phyloP scores from a whole-genome alignment of 2,329 filamentous ascomycete genomes.

The Aspergillus tubingensis region DNA sequence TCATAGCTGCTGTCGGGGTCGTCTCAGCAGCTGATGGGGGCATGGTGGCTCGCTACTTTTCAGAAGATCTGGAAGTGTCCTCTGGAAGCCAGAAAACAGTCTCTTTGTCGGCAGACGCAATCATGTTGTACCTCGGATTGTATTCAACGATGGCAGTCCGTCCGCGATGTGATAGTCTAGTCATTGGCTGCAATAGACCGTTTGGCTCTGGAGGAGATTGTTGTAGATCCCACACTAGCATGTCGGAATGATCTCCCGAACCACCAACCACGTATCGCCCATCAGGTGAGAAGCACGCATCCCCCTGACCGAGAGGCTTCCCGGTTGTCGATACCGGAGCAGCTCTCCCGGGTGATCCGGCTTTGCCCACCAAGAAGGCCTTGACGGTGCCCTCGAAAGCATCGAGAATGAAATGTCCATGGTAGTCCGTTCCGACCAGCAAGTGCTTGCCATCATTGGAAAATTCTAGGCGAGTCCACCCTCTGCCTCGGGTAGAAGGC shows the following conservation, averaged over 20 bases:
- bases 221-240: constrained; percentile 84
- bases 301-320: constrained; percentile 61
- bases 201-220: constrained; percentile 55
- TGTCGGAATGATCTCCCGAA: constrained; percentile 65
- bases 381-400: constrained; percentile 82
- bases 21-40: background rate
- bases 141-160: constrained; percentile 75
- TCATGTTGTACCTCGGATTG: constrained; percentile 88
- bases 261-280: constrained; percentile 86
- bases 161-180: constrained; percentile 51
- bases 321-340: constrained; percentile 55
- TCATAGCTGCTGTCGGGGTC: background rate
- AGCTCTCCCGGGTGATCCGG: constrained; percentile 51
- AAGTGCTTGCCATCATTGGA: constrained; percentile 92
- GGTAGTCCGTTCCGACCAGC: constrained; percentile 78
- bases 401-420: constrained; percentile 89
- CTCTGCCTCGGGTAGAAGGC: constrained; percentile 49
- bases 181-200: constrained; percentile 51
- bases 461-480: constrained; percentile 91
- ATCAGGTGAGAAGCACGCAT: constrained; percentile 87
- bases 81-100: constrained; percentile 77
- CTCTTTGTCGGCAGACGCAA: constrained; percentile 87
- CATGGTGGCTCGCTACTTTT: constrained; percentile 29
- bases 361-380: constrained; percentile 64
- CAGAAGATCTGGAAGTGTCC: constrained; percentile 43